These are phyloP conservation scores for Globisporangium nunn DNA, from an alignment of 352 stramenopile genomes.

Conservation along the genomic window DNA sequence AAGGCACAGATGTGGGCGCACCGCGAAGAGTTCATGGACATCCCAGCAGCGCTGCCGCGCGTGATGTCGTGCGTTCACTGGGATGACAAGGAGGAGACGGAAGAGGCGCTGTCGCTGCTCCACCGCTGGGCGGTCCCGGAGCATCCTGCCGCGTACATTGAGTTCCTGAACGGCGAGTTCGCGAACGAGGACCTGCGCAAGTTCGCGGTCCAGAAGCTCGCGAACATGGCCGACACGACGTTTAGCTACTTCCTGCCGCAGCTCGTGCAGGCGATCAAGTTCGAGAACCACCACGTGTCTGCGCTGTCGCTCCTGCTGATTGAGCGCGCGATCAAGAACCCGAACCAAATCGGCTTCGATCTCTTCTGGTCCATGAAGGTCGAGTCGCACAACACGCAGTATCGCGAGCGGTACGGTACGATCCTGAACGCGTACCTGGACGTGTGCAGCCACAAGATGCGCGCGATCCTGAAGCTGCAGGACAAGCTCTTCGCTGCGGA, in stretches of 20 bases:
- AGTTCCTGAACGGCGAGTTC: conserved; percentile 79
- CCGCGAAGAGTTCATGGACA: conserved; percentile 74
- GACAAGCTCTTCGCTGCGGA: conserved; percentile 77
- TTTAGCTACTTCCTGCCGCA: conserved; percentile 87
- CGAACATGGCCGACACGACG: conserved; percentile 77
- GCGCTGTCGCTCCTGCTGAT: conserved; percentile 73
- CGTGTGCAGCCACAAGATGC: conserved; percentile 88
- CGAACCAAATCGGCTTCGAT: conserved; percentile 84
- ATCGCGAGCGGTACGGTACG: conserved; percentile 71
- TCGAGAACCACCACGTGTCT: conserved; percentile 81
- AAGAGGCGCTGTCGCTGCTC: conserved; percentile 65
- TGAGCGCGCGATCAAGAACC: conserved; percentile 85
- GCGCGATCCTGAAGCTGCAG: conserved; percentile 87
- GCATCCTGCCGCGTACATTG: conserved; percentile 76
- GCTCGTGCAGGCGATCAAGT: conserved; percentile 87
- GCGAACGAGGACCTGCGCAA: conserved; percentile 58
- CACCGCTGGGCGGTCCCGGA: conserved; percentile 61
- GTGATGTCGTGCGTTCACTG: conserved; percentile 80
- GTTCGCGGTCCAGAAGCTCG: conserved; percentile 76
- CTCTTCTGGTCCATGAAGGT: conserved; percentile 90
- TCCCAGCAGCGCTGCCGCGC: conserved; percentile 61
- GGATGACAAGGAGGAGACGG: conserved; percentile 59
- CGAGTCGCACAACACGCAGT: conserved; percentile 78
- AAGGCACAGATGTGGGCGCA: conserved; percentile 80
- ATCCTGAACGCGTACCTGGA: conserved; percentile 81